These are phyloP conservation scores for Solanum verrucosum DNA, from an alignment of 257 asterid species.

Conservation along the genomic window DNA sequence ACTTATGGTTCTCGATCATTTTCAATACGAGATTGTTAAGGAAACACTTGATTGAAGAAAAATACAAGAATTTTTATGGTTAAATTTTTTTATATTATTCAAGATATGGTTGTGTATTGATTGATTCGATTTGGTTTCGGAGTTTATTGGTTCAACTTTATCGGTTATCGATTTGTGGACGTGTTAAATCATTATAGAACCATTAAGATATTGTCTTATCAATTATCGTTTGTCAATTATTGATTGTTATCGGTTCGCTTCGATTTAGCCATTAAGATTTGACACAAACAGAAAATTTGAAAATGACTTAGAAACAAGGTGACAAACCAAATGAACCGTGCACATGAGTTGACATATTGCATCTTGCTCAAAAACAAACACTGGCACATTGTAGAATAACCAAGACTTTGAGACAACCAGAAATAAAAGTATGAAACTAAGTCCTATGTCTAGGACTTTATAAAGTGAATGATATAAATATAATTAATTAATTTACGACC, in stretches of 20 bases:
- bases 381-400: too few relatives aligned
- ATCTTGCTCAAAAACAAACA: too few relatives aligned
- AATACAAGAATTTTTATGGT: background rate
- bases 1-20: too few relatives aligned
- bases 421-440: too few relatives aligned
- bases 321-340: background rate
- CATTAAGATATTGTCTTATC: background rate
- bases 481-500: too few relatives aligned
- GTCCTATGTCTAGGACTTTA: background rate
- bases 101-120: background rate
- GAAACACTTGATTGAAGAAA: background rate
- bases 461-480: too few relatives aligned
- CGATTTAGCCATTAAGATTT: too few relatives aligned
- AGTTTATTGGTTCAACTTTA: too few relatives aligned
- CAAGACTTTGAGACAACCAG: too few relatives aligned
- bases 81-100: too few relatives aligned
- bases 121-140: background rate
- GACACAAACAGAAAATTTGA: fast-evolving
- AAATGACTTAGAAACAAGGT: background rate
- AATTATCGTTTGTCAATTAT: background rate
- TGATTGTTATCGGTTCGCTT: background rate
- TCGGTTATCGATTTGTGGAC: too few relatives aligned
- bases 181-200: too few relatives aligned
- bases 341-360: background rate
- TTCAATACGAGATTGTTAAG: background rate